Percentiles rank a stretch among this genome's conserved stretches.
Conservation (phyloP, 176 grass and related monocot species). For the Leersia perrieri region DNA sequence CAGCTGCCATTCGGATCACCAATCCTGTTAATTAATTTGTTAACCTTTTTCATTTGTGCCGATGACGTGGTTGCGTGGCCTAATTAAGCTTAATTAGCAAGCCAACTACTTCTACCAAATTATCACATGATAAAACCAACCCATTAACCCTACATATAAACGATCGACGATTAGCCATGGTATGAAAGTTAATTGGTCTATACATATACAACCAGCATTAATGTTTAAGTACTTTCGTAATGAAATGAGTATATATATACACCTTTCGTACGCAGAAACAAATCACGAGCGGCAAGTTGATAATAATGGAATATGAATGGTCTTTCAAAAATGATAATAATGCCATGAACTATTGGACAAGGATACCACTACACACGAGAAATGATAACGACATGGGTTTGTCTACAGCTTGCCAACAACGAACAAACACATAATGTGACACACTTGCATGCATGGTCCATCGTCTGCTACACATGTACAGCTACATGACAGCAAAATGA, state of each 20-base stretch:
- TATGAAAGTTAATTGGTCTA: not conserved
- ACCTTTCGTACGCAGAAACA: not conserved
- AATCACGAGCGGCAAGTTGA: not conserved
- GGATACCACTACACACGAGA: conserved; percentile 26
- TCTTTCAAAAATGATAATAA: not conserved
- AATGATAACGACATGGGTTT: conserved; percentile 38
- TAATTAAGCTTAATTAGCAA: not conserved
- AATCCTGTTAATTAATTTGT: not conserved
- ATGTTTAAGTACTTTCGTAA: not conserved
- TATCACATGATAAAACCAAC: not conserved
- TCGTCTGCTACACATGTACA: too few species aligned
- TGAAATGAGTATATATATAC: not conserved
- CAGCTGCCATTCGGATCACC: not conserved
- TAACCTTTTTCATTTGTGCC: not conserved
- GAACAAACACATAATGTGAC: not conserved
- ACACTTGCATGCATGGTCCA: not conserved
- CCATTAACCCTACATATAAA: not conserved
- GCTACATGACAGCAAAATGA: not conserved
- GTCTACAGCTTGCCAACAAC: conserved; percentile 13
- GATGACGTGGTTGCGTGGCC: not conserved
- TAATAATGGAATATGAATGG: not conserved
- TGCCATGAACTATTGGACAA: conserved; percentile 42
- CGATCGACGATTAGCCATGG: too few species aligned
- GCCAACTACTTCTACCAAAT: not conserved
- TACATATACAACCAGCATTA: too few species aligned